Percentiles rank a stretch among this genome's conserved stretches.
phyloP scores from a whole-genome alignment of 441 rosid genomes.

The Adansonia grandidieri region DNA sequence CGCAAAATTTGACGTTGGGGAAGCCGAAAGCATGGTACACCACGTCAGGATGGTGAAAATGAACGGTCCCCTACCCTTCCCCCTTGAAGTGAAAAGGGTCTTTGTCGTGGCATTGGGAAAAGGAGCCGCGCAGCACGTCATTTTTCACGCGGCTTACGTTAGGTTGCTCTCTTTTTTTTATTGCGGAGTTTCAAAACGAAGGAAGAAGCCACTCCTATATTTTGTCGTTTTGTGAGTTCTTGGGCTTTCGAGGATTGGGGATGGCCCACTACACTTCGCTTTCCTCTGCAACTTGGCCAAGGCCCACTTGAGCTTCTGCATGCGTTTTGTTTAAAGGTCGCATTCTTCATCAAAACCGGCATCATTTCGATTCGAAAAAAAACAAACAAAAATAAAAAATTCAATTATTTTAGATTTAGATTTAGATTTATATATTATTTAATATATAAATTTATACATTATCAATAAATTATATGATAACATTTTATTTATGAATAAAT shows the following conservation, averaged over 20 bases:
- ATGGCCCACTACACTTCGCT: constrained; percentile 16
- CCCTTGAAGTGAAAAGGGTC: background rate
- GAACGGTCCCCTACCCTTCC: constrained; percentile 17
- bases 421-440: too few relatives aligned
- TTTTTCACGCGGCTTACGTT: constrained; percentile 25
- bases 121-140: constrained; percentile 20
- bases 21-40: constrained; percentile 25
- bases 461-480: too few relatives aligned
- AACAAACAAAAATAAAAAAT: background rate
- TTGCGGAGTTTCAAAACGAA: background rate
- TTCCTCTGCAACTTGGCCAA: constrained; percentile 21
- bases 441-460: too few relatives aligned
- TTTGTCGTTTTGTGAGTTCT: constrained; percentile 22
- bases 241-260: constrained; percentile 1
- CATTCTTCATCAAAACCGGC: background rate
- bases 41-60: constrained; percentile 7
- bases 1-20: constrained; percentile 26
- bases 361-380: background rate
- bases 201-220: background rate
- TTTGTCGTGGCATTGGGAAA: constrained; percentile 22
- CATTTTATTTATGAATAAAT: too few relatives aligned
- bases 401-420: too few relatives aligned
- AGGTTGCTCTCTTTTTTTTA: background rate
- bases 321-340: constrained; percentile 22
- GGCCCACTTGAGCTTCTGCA: constrained; percentile 26